These are phyloP conservation scores for Penicillium sp. DNA, from an alignment of 2,329 filamentous ascomycete species.

Conservation along the genomic window DNA sequence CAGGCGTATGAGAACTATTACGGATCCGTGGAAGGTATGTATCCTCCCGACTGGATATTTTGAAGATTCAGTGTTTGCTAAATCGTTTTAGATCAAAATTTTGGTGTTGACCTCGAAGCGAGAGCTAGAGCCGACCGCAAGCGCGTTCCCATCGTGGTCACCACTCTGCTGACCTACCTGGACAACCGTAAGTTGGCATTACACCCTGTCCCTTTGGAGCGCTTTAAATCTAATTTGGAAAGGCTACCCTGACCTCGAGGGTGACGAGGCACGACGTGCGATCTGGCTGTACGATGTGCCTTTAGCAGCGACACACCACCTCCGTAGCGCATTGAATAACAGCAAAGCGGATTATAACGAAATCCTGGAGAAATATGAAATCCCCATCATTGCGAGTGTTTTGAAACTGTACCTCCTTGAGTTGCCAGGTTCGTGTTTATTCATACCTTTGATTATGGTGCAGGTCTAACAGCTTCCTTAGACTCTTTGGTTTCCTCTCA, in stretches of 20 bases:
- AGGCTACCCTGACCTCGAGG: conserved; percentile 92
- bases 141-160: conserved; percentile 84
- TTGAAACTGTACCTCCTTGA: conserved; percentile 92
- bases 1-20: conserved; percentile 98
- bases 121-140: conserved; percentile 88
- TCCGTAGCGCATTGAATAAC: conserved; percentile 75
- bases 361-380: conserved; percentile 75
- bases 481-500: conserved; percentile 97
- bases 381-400: conserved; percentile 84
- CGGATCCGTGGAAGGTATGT: conserved; percentile 80
- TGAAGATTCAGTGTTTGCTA: no score
- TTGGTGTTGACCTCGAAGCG: conserved; percentile 95
- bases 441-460: conserved; percentile 7
- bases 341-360: conserved; percentile 70
- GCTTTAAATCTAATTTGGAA: no score
- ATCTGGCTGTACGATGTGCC: conserved; percentile 95
- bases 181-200: conserved; percentile 57
- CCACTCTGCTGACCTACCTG: conserved; percentile 84
- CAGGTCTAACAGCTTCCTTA: conserved; percentile 38
- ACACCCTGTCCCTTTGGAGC: no score
- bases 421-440: conserved; percentile 64
- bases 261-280: conserved; percentile 79
- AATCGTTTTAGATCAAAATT: conserved; percentile 74
- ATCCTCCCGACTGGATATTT: no score
- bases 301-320: conserved; percentile 70